Percentiles rank a stretch among this genome's conserved stretches.
Evolutionary conservation across 805 yeast species (phyloP).

Genomic region (Teunomyces aglyptinius): DNA sequence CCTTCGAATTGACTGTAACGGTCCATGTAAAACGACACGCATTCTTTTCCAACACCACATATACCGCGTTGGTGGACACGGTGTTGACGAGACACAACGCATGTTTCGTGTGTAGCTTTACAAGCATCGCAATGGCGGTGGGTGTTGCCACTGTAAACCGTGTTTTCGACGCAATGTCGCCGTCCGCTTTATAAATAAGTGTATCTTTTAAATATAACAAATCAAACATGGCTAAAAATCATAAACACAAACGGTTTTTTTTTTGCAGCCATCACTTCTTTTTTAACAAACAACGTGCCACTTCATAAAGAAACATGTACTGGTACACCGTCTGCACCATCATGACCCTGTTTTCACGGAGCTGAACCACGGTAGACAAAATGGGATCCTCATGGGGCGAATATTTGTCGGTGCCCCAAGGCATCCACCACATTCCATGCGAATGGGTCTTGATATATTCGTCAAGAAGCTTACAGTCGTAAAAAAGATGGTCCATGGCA

Average conservation of each 20-base stretch:
- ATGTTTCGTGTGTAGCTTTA: not conserved
- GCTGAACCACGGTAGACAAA: conserved; percentile 21
- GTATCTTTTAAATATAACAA: too few species aligned
- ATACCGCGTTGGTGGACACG: not conserved
- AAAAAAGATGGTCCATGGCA: conserved; percentile 34
- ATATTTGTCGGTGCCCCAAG: not conserved
- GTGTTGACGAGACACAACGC: not conserved
- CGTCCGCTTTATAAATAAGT: too few species aligned
- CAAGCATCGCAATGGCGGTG: not conserved
- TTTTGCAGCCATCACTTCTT: not conserved
- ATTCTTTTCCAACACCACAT: not conserved
- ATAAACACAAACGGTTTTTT: not conserved
- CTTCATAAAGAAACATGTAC: conserved; percentile 34
- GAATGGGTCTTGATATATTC: not conserved
- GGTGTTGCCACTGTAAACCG: too few species aligned
- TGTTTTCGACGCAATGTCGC: too few species aligned
- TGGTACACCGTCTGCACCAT: conserved; percentile 45
- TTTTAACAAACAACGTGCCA: conserved; percentile 8
- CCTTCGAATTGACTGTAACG: not conserved
- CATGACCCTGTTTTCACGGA: conserved; percentile 39
- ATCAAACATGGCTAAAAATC: not conserved
- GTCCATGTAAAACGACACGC: not conserved
- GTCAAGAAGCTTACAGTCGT: conserved; percentile 8
- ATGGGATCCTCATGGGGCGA: conserved; percentile 24
- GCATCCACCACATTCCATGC: too few species aligned